Percentiles rank a stretch among this genome's conserved stretches.
Conservation (phyloP, 768 basidiomycete species). For the Tricholoma terreum region DNA sequence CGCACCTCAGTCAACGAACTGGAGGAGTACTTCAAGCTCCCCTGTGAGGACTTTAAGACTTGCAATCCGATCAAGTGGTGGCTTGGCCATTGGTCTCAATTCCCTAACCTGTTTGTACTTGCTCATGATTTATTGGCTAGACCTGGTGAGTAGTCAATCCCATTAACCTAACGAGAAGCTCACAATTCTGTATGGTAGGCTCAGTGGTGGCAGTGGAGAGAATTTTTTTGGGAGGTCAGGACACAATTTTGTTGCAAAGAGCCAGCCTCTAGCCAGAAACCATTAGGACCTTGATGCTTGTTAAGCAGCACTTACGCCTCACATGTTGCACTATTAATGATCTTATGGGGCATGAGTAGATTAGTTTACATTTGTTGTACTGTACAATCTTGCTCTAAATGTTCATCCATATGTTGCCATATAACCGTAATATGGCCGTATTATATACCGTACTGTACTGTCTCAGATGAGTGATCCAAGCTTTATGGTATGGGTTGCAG, state of each 20-base stretch:
- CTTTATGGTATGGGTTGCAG: background rate
- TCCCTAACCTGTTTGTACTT: no score
- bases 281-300: conserved; percentile 3
- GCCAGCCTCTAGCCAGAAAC: conserved; percentile 13
- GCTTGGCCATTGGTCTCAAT: no score
- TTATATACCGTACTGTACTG: background rate
- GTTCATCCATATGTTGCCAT: background rate
- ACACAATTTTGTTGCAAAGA: conserved; percentile 11
- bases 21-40: no score
- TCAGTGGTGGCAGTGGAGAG: conserved; percentile 15
- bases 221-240: conserved; percentile 2
- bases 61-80: no score
- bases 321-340: no score
- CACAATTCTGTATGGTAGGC: no score
- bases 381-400: background rate
- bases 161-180: no score
- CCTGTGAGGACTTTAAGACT: background rate
- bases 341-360: background rate
- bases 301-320: no score
- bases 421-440: background rate
- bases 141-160: no score
- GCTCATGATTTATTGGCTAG: no score
- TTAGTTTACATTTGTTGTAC: no score
- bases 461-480: background rate
- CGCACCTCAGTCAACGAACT: no score